Conservation (phyloP, 352 stramenopile species). For the Blastocystis sp. region DNA sequence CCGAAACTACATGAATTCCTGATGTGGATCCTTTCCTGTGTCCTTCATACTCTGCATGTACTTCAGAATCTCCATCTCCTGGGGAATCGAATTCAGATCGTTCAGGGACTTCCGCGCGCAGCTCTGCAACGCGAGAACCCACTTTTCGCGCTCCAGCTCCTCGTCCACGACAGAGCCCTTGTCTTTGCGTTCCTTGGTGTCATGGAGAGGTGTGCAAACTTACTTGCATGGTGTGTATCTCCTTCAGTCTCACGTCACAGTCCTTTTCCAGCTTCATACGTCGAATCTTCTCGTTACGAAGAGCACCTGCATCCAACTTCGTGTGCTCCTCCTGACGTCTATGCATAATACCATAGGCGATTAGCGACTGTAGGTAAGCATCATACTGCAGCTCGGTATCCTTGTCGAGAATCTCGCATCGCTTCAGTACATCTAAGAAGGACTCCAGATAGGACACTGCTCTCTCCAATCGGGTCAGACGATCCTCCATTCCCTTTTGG, state of each 20-base stretch:
- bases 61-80: constrained; percentile 45
- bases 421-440: constrained; percentile 47
- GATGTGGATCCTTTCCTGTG: constrained; percentile 20
- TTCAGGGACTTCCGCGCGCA: constrained; percentile 39
- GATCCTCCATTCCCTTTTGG: constrained; percentile 55
- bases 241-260: background rate
- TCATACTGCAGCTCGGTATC: constrained; percentile 11
- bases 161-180: constrained; percentile 50
- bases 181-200: constrained; percentile 38
- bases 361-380: constrained; percentile 22
- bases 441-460: constrained; percentile 41
- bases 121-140: constrained; percentile 16
- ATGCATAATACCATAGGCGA: background rate
- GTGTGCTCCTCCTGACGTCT: constrained; percentile 2
- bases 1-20: background rate
- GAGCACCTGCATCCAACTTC: background rate
- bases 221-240: constrained; percentile 37
- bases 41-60: constrained; percentile 49
- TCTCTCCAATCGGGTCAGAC: constrained; percentile 21
- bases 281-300: constrained; percentile 46
- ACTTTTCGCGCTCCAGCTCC: constrained; percentile 52
- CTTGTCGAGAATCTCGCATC: constrained; percentile 27
- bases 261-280: constrained; percentile 33
- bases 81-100: constrained; percentile 28
- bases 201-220: background rate